Conservation (phyloP, 192 early-diverging fungal genomes). For the Backusella tuberculispora region DNA sequence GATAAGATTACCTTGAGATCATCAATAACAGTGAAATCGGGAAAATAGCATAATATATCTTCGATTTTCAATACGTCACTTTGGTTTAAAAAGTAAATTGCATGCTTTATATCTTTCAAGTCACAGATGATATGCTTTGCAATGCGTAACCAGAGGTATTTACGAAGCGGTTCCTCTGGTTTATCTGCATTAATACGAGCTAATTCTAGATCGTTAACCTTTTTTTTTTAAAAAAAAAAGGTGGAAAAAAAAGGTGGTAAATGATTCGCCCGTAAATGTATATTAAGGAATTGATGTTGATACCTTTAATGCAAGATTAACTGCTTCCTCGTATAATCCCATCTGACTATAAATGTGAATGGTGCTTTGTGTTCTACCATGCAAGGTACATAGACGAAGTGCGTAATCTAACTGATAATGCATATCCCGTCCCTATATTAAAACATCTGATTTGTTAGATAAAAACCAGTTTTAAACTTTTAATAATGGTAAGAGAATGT, state of each 20-base stretch:
- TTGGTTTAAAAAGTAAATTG: conserved; percentile 81
- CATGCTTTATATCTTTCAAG: conserved; percentile 82
- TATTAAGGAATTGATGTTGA: no score
- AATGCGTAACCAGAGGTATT: conserved; percentile 93
- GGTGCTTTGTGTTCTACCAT: conserved; percentile 81
- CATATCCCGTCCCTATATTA: conserved; percentile 64
- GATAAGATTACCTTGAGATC: conserved; percentile 76
- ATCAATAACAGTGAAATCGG: conserved; percentile 95
- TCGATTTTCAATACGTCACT: conserved; percentile 90
- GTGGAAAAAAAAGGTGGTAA: no score
- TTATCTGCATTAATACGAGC: conserved; percentile 94
- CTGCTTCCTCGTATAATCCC: conserved; percentile 90
- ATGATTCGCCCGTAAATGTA: no score
- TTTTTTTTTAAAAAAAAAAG: neutral
- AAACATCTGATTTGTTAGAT: neutral
- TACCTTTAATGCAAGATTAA: conserved; percentile 85
- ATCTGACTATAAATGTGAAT: conserved; percentile 89
- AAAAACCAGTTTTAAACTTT: neutral
- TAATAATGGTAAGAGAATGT: no score
- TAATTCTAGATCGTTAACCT: conserved; percentile 84
- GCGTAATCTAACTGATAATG: conserved; percentile 93
- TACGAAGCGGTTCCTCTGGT: conserved; percentile 84
- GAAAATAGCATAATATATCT: conserved; percentile 97
- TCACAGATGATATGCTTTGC: conserved; percentile 89
- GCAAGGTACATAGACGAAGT: conserved; percentile 84